A percentile compares a stretch with the other conserved stretches of the same genome.
phyloP scores from a whole-genome alignment of 768 basidiomycete genomes.

The Tricholoma furcatifolium region DNA sequence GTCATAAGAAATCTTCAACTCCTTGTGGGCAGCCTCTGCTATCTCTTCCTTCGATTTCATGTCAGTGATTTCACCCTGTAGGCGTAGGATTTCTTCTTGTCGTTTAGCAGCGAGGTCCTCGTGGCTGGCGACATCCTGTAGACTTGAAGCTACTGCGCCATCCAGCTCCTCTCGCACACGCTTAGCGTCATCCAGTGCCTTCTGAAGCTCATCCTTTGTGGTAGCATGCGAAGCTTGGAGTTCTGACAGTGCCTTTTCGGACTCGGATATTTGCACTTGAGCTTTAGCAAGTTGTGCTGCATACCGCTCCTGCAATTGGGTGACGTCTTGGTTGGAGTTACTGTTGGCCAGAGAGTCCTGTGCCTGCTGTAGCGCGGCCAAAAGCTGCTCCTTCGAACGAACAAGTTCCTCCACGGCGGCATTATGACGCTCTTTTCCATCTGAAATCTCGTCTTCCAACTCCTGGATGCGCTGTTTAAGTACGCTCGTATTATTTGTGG shows the following conservation, averaged over 20 bases:
- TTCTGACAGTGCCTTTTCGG: conserved; percentile 31
- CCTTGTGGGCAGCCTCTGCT: conserved; percentile 17
- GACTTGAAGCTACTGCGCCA: conserved; percentile 16
- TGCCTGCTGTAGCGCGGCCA: conserved; percentile 23
- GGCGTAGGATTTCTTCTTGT: conserved; percentile 8
- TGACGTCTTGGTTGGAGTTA: conserved; percentile 26
- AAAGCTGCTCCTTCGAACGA: conserved; percentile 26
- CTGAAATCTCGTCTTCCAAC: conserved; percentile 18
- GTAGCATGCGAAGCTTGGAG: conserved; percentile 32
- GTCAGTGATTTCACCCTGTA: conserved; percentile 10
- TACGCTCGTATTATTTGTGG: conserved; percentile 15
- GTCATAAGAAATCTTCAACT: conserved; percentile 13
- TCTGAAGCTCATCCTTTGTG: conserved; percentile 31
- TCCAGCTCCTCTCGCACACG: conserved; percentile 30
- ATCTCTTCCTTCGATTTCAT: conserved; percentile 7
- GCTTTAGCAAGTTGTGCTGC: conserved; percentile 34
- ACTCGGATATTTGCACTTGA: conserved; percentile 34
- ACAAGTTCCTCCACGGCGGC: conserved; percentile 25
- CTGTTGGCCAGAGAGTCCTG: conserved; percentile 21
- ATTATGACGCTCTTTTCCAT: conserved; percentile 22
- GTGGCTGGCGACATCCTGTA: conserved; percentile 8
- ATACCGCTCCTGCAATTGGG: conserved; percentile 33
- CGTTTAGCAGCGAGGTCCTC: conserved; percentile 6
- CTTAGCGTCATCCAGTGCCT: conserved; percentile 29
- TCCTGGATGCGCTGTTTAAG: conserved; percentile 23